Base-by-base conservation (phyloP, 1,284 basidiomycete genomes). In the Apiotrichum sp. region DNA sequence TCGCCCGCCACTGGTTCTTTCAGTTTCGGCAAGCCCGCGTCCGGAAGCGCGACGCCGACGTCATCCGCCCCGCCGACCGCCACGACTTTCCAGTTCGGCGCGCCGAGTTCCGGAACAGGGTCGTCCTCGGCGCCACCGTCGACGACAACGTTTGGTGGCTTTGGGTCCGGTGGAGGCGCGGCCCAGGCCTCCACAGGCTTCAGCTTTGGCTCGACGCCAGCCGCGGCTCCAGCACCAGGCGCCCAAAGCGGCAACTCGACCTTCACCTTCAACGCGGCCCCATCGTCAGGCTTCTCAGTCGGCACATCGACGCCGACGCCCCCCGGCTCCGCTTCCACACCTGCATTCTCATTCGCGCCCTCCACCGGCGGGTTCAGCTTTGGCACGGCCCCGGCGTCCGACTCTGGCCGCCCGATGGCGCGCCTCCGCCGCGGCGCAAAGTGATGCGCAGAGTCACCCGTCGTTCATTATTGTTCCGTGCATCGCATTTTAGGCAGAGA, bases 331-430 rank as follows among this genome's bases (percentile, higher is more conserved):
- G 55, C 47, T 3, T n/a, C 10, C 40, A 16, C 40, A 6, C 11
- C 11, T 13, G 14, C 10, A 6, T 41, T 41, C 22, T 22, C 22
- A 22, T 22, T 22, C 40, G 40, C 14, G n/a, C 32, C 40, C 40
- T 11, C 40, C 9, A 8, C 40, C 11, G 40, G 44, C 3, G 51
- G 36, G 4, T 59, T 59, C 55, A 53, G 47, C 39, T 40, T 59
- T 31, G 58, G 58, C 39, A 39, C 44, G 10, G 11, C 31, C 11
- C 32, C 44, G 11, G 22, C 22, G 6, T 8, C 44, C 31, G 44
- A 11, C 31, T 29, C 11, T 13, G 33, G 46, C 31, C 29, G 48
- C 10, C 48, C 40, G 31, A 50, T 39, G 3, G 39, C 48, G 7
- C 14, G 39, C 14, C 31, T 50, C 22, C 48, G 48, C 7, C 22